Percentiles rank a stretch among this genome's conserved stretches.
These are phyloP conservation scores for Gynochthodes officinalis DNA, from an alignment of 257 asterid genomes.

Conservation along the genomic window DNA sequence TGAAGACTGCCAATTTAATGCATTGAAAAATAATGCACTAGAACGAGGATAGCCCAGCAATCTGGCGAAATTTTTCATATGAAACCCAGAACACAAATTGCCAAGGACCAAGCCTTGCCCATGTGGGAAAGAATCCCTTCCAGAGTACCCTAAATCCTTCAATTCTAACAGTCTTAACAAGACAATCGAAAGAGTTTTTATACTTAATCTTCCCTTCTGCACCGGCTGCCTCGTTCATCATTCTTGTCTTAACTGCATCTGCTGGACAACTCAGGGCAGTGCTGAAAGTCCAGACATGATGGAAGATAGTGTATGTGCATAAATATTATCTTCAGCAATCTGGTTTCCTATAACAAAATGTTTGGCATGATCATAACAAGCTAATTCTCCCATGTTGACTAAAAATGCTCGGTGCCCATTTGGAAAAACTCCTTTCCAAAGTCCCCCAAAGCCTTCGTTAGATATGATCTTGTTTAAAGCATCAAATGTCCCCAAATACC, in stretches of 20 bases:
- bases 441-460: conserved; percentile 61
- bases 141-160: conserved; percentile 78
- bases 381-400: conserved; percentile 92
- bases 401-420: conserved; percentile 78
- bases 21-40: conserved; percentile 13
- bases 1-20: neutral
- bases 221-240: conserved; percentile 61
- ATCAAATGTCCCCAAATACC: conserved; percentile 57
- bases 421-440: conserved; percentile 78
- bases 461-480: conserved; percentile 62
- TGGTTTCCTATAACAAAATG: conserved; percentile 45
- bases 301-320: conserved; percentile 76
- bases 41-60: conserved; percentile 70
- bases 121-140: conserved; percentile 90
- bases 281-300: conserved; percentile 77
- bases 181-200: conserved; percentile 62
- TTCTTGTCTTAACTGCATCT: conserved; percentile 80
- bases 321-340: conserved; percentile 62
- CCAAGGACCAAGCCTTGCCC: conserved; percentile 99
- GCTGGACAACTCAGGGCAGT: conserved; percentile 86
- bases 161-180: conserved; percentile 59
- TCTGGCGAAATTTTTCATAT: conserved; percentile 61
- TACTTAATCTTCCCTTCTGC: conserved; percentile 33
- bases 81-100: conserved; percentile 94
- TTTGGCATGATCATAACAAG: conserved; percentile 84